Evolutionary conservation across 257 asterid genomes (phyloP).

Genomic region (Solanum etuberosum): DNA sequence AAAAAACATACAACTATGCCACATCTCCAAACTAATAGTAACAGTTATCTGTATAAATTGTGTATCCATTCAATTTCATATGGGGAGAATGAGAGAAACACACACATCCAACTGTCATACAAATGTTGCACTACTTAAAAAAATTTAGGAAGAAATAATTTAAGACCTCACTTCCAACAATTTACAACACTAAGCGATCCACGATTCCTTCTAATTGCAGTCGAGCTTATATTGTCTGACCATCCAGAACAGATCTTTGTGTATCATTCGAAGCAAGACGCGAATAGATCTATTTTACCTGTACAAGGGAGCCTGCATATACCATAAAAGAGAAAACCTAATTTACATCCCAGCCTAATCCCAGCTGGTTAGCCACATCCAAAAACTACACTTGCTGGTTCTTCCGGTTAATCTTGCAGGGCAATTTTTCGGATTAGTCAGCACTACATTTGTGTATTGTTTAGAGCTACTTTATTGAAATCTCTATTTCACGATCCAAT

Average conservation of each 20-base stretch:
- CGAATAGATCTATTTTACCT: not conserved
- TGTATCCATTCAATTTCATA: not conserved
- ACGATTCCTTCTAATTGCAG: not conserved
- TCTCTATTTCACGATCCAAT: conserved; percentile 14
- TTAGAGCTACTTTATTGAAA: not conserved
- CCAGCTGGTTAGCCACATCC: not conserved
- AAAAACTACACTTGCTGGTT: not conserved
- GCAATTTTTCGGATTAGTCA: not conserved
- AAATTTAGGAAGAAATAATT: not conserved
- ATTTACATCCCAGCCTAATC: not conserved
- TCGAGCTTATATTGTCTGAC: not conserved
- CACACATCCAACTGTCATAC: not conserved
- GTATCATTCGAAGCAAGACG: not conserved
- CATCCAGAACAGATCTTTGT: not conserved
- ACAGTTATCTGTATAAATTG: not conserved
- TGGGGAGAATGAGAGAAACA: not conserved
- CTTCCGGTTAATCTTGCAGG: not conserved
- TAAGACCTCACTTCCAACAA: not conserved
- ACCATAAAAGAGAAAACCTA: not conserved
- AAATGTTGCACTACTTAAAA: not conserved
- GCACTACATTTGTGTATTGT: not conserved
- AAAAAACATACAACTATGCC: not conserved
- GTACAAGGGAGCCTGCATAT: not conserved
- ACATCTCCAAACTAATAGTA: not conserved
- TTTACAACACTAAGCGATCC: not conserved